A percentile compares a stretch with the other conserved stretches of the same genome.
Evolutionary conservation across 2,329 filamentous ascomycete genomes (phyloP).

Genomic region (Colletotrichum gigasporum): DNA sequence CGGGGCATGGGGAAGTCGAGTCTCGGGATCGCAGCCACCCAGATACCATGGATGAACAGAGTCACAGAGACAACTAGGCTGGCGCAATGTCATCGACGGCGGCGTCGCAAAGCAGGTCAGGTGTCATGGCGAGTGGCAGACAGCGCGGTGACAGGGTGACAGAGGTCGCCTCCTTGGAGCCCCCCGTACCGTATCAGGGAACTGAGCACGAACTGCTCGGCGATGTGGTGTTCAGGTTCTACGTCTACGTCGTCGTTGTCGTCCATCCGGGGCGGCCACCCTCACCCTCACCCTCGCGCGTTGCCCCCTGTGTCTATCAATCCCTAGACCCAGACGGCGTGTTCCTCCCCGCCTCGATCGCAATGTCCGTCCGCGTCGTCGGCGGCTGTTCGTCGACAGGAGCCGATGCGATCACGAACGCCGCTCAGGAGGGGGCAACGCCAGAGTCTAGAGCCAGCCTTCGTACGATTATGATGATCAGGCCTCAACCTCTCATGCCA

Average conservation of each 20-base stretch:
- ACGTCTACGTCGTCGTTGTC: not conserved
- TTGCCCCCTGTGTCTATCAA: slow-evolving; percentile 18
- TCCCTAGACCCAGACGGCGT: slow-evolving; percentile 6
- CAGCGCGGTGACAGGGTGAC: not conserved
- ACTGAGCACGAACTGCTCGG: not conserved
- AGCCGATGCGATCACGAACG: slow-evolving; percentile 10
- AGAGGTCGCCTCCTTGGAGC: slow-evolving; percentile 1
- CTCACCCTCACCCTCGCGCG: too few relatives aligned
- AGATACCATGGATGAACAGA: not conserved
- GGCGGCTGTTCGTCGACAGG: not conserved
- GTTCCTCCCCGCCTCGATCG: slow-evolving; percentile 5
- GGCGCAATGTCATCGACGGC: not conserved
- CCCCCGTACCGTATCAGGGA: not conserved
- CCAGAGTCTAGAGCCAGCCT: not conserved
- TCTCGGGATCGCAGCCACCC: not conserved
- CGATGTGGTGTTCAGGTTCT: not conserved
- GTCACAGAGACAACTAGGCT: not conserved
- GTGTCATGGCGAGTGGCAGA: not conserved
- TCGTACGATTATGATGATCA: slow-evolving; percentile 24
- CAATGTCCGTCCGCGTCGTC: not conserved
- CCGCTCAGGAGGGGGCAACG: not conserved
- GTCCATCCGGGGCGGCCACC: slow-evolving; percentile 1
- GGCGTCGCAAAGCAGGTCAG: not conserved
- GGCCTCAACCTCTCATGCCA: slow-evolving; percentile 4
- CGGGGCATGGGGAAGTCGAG: not conserved